Evolutionary conservation across 2,329 filamentous ascomycete genomes (phyloP), one percentile per base, ranked within the genome.

Genomic region (Furcasterigmium furcatum): DNA sequence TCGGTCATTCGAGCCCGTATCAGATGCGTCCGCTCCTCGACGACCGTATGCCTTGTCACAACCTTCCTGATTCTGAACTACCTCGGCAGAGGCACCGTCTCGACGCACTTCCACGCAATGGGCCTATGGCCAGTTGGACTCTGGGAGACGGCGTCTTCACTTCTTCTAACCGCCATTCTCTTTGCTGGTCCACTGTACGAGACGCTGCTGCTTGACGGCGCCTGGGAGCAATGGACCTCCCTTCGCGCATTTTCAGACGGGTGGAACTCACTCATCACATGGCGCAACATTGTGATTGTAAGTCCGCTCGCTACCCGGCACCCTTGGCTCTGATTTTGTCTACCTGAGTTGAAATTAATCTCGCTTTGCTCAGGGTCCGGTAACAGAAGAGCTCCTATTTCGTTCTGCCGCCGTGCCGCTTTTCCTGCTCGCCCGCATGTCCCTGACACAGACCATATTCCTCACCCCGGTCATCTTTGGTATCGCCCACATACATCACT

Each of bases 331-430:
- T 21, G n/a, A n/a, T n/a, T n/a, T n/a, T n/a, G n/a, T n/a, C n/a
- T n/a, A n/a, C n/a, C n/a, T n/a, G n/a, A n/a, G n/a, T n/a, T n/a
- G n/a, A n/a, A n/a, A n/a, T 35, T 47, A 30, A 12, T 22, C 13
- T 16, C n/a, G 30, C 36, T 13, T 38, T 14, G 16, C 18, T 16
- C 52, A 87, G 85, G 91, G 90, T 29, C 91, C 94, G 1, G 71
- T 94, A 45, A 96, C 91, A 10, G 94, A 99, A 70, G 94, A 99
- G 67, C 73, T 95, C 49, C 86, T 96, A 57, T 99, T 96, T 74
- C 88, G 94, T 59, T 90, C 89, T 4, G 82, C 91, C 54, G 84
- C 91, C 43, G 78, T 96, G 32, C 88, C 92, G 2, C 76, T 96
- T 10, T 85, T 96, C 59, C 71, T 96, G 24, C 72, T 91, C 41